Evolutionary conservation across 768 basidiomycete genomes (phyloP).

Genomic region (Astraeus odoratus): DNA sequence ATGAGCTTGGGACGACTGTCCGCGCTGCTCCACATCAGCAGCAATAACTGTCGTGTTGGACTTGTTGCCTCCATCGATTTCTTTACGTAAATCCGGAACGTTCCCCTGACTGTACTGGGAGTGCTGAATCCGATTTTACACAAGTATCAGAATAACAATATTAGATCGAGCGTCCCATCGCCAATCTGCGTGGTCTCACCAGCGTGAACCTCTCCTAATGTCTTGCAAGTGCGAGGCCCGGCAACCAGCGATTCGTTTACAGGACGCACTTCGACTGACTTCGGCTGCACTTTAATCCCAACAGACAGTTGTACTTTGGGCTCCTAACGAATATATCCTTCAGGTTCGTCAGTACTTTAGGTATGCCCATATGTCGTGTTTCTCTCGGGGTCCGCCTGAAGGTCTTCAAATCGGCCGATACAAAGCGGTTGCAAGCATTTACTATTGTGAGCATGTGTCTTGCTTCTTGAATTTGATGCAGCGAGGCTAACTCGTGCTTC

Average conservation of each 20-base stretch:
- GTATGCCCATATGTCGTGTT: conserved; percentile 9
- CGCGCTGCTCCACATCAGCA: no score
- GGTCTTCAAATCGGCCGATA: not conserved
- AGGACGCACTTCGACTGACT: conserved; percentile 39
- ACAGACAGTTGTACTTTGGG: conserved; percentile 46
- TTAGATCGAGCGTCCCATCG: no score
- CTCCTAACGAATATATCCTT: conserved; percentile 50
- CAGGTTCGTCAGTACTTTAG: conserved; percentile 51
- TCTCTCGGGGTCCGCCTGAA: not conserved
- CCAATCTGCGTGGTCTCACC: no score
- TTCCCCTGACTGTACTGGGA: not conserved
- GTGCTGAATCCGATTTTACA: not conserved
- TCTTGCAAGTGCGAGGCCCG: no score
- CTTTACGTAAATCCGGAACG: not conserved
- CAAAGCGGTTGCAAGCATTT: conserved; percentile 65
- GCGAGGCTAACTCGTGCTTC: not conserved
- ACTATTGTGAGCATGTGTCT: conserved; percentile 66
- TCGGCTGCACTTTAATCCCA: conserved; percentile 51
- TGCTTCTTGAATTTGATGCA: not conserved
- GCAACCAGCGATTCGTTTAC: no score
- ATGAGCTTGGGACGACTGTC: no score
- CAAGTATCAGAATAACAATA: no score
- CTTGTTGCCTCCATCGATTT: not conserved
- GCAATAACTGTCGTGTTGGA: no score
- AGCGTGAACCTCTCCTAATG: no score